These are phyloP conservation scores for Tritrichomonas foetus DNA, from an alignment of 208 protist genomes.

Conservation along the genomic window DNA sequence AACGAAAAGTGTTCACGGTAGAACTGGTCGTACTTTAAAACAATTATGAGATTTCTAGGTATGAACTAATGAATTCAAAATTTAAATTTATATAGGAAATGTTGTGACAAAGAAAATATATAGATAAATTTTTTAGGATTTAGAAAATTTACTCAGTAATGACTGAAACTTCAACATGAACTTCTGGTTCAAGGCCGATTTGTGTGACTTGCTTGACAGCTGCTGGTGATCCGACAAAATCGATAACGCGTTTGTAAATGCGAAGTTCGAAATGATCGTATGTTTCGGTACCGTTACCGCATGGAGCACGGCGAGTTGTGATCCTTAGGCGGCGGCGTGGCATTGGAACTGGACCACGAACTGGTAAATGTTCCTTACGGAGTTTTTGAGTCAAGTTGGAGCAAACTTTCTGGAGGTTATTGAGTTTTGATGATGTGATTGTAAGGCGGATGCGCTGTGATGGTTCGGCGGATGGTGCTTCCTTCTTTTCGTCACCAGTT, in stretches of 20 bases:
- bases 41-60: no score
- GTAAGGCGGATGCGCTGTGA: background rate
- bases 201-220: conserved; percentile 39
- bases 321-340: conserved; percentile 29
- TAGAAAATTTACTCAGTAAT: conserved; percentile 25
- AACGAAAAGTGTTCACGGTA: no score
- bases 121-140: no score
- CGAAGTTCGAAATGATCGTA: conserved; percentile 37
- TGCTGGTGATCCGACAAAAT: conserved; percentile 8
- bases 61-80: no score
- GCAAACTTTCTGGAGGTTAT: conserved; percentile 15
- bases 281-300: no score
- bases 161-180: conserved; percentile 28
- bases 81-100: no score
- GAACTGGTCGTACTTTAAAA: no score
- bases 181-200: no score
- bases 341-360: conserved; percentile 14
- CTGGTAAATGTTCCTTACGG: background rate
- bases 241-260: conserved; percentile 38
- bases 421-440: conserved; percentile 27
- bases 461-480: background rate
- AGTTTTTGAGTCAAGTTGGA: background rate
- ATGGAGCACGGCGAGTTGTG: conserved; percentile 41
- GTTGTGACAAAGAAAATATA: no score
- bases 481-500: conserved; percentile 32